These are phyloP conservation scores for Nannochloropsis gaditana DNA, from an alignment of 108 stramenopile genomes.

Conservation along the genomic window DNA sequence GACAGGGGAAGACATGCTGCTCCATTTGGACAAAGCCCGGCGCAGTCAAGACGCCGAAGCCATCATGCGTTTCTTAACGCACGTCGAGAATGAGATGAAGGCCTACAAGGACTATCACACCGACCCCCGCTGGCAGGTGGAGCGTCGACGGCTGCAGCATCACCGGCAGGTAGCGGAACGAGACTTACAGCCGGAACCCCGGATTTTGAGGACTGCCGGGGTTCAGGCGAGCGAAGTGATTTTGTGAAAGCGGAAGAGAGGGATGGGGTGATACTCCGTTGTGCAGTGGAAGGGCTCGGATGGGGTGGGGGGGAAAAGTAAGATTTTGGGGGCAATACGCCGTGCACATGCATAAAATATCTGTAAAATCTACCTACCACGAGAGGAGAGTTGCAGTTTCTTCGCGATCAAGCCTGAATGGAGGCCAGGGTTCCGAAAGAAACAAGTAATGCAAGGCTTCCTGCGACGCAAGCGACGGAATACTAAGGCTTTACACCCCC, in stretches of 20 bases:
- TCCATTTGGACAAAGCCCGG: neutral
- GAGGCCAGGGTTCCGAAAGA: too few relatives aligned
- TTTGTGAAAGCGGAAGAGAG: neutral
- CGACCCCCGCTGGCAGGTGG: neutral
- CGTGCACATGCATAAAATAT: too few relatives aligned
- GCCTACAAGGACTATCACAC: neutral
- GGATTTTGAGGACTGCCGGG: neutral
- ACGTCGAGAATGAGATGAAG: neutral
- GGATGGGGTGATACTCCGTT: too few relatives aligned
- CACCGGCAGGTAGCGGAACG: neutral
- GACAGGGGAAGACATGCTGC: neutral
- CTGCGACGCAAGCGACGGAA: too few relatives aligned
- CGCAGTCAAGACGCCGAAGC: neutral
- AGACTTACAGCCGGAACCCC: neutral
- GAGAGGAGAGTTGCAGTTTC: too few relatives aligned
- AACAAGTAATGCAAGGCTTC: too few relatives aligned
- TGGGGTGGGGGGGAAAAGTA: too few relatives aligned
- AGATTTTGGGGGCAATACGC: too few relatives aligned
- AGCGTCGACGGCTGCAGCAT: neutral
- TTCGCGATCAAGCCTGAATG: too few relatives aligned
- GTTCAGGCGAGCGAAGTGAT: neutral
- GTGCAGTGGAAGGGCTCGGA: too few relatives aligned
- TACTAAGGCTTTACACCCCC: too few relatives aligned
- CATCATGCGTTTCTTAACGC: neutral
- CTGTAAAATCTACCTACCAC: too few relatives aligned